phyloP scores from a whole-genome alignment of 2,329 filamentous ascomycete species.

The Penicillium sp. region DNA sequence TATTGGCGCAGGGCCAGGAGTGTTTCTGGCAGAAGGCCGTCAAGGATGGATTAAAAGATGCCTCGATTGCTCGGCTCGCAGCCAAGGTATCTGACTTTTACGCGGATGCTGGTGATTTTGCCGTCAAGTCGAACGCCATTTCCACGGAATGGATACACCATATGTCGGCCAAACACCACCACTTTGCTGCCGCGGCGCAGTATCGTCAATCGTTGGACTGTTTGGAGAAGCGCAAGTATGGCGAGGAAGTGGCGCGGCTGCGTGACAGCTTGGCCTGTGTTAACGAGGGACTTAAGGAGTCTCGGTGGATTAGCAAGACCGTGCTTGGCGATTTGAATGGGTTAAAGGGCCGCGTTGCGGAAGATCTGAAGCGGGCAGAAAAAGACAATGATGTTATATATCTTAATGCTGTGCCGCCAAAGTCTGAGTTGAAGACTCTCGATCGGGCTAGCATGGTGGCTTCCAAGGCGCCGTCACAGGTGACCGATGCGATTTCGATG shows the following conservation, averaged over 20 bases:
- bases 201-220: constrained; percentile 89
- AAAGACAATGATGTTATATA: constrained; percentile 98
- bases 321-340: constrained; percentile 82
- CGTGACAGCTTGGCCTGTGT: constrained; percentile 81
- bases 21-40: constrained; percentile 98
- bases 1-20: constrained; percentile 92
- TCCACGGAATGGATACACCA: constrained; percentile 98
- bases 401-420: constrained; percentile 79
- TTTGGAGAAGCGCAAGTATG: constrained; percentile 90
- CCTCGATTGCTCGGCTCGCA: constrained; percentile 86
- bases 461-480: constrained; percentile 75
- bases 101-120: constrained; percentile 78
- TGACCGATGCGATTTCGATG: constrained; percentile 77
- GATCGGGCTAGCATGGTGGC: constrained; percentile 89
- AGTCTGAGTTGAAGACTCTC: constrained; percentile 81
- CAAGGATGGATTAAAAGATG: constrained; percentile 90
- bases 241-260: constrained; percentile 88
- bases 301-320: constrained; percentile 76
- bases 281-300: constrained; percentile 83
- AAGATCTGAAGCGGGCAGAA: constrained; percentile 88
- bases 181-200: constrained; percentile 94
- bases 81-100: constrained; percentile 92
- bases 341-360: constrained; percentile 78
- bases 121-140: constrained; percentile 84
- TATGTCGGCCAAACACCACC: constrained; percentile 94